Evolutionary conservation across 73 alveolate genomes (phyloP).

Genomic region (Uronychia setigera): DNA sequence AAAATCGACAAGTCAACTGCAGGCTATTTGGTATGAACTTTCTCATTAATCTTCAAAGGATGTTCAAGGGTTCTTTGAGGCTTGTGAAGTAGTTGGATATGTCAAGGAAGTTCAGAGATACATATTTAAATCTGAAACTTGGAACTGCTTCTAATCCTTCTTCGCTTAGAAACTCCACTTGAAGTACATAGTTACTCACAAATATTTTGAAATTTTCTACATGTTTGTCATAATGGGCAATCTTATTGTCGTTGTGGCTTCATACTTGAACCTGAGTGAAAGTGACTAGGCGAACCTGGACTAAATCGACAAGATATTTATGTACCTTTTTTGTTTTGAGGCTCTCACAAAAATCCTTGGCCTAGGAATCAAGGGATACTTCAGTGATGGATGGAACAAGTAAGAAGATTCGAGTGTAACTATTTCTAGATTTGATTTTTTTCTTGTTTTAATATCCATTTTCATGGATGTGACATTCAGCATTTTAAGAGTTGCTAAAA

Average conservation of each 20-base stretch:
- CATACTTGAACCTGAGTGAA: neutral
- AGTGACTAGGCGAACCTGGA: neutral
- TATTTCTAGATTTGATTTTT: constrained; percentile 73
- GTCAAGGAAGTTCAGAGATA: neutral
- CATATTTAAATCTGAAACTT: neutral
- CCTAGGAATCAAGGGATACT: constrained; percentile 75
- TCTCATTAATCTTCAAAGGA: neutral
- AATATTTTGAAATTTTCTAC: neutral
- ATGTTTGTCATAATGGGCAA: neutral
- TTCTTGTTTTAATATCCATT: constrained; percentile 81
- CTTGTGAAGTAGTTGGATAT: constrained; percentile 7
- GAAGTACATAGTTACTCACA: neutral
- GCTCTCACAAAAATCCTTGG: constrained; percentile 74
- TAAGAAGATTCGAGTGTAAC: neutral
- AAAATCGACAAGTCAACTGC: neutral
- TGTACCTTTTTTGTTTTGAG: constrained; percentile 74
- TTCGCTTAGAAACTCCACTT: neutral
- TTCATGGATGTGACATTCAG: constrained; percentile 15
- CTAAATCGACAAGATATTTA: constrained; percentile 18
- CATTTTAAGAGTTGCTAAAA: constrained; percentile 8
- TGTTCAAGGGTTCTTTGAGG: constrained; percentile 7
- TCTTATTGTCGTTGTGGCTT: neutral
- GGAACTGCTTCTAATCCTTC: neutral
- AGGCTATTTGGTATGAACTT: constrained; percentile 2
- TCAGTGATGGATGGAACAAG: constrained; percentile 83